Percentiles rank a stretch among this genome's conserved stretches.
Evolutionary conservation across 768 basidiomycete species (phyloP).

Genomic region (Lactifluus volemus): DNA sequence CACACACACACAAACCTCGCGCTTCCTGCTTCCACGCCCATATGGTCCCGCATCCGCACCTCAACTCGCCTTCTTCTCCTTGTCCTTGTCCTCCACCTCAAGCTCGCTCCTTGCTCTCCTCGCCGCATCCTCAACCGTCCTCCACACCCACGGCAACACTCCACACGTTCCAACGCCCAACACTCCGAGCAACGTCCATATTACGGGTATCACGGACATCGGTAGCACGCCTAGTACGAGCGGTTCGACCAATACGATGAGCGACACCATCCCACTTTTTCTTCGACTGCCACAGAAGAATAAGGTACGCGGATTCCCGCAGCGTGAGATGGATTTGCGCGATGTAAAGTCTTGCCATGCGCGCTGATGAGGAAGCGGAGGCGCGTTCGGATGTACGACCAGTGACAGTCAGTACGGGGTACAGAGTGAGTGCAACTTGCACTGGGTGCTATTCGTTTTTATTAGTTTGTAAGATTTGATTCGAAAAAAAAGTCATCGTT

Average conservation of each 20-base stretch:
- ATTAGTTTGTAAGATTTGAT: too few species aligned
- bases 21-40: background rate
- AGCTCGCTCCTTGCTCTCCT: slow-evolving; percentile 17
- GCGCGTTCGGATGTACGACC: background rate
- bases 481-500: too few species aligned
- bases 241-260: slow-evolving; percentile 51
- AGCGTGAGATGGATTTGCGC: slow-evolving; percentile 50
- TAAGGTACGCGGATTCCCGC: slow-evolving; percentile 37
- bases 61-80: background rate
- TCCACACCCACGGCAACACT: slow-evolving; percentile 17
- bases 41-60: background rate
- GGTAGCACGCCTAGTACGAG: slow-evolving; percentile 52
- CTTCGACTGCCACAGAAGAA: background rate
- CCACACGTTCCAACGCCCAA: slow-evolving; percentile 18
- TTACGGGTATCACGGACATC: slow-evolving; percentile 35
- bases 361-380: background rate
- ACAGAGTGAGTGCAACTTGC: background rate
- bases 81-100: background rate
- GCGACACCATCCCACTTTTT: slow-evolving; percentile 30
- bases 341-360: slow-evolving; percentile 37
- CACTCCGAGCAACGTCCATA: slow-evolving; percentile 24
- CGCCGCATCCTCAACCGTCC: slow-evolving; percentile 12
- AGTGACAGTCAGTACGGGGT: background rate
- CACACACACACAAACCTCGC: background rate
- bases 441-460: background rate